phyloP scores from a whole-genome alignment of 1,284 basidiomycete genomes.

The Puccinia novopanici region DNA sequence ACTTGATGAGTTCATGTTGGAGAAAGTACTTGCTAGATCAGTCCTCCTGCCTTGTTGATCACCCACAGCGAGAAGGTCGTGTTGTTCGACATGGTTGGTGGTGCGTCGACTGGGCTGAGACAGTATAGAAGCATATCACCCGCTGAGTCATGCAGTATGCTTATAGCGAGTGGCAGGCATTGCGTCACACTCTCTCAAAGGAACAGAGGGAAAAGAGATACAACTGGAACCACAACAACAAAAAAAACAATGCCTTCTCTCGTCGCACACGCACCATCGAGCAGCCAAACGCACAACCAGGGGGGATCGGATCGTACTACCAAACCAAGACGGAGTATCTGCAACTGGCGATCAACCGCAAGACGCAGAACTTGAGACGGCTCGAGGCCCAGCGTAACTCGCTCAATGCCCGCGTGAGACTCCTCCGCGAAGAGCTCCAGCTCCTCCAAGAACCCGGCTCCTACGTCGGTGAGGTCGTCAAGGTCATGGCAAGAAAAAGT shows the following conservation, averaged over 20 bases:
- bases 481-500: conserved; percentile 99
- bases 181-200: not conserved
- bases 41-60: conserved; percentile 97
- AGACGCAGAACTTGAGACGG: conserved; percentile 40
- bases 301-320: conserved; percentile 38
- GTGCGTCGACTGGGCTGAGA: too few relatives aligned
- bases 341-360: conserved; percentile 34
- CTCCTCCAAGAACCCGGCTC: conserved; percentile 93
- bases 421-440: conserved; percentile 90
- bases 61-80: conserved; percentile 69
- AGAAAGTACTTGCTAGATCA: conserved; percentile 73
- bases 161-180: not conserved
- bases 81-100: too few relatives aligned
- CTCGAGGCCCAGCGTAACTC: conserved; percentile 46
- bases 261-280: conserved; percentile 18
- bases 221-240: not conserved
- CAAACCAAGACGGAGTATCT: conserved; percentile 45
- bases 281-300: conserved; percentile 6
- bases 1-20: not conserved
- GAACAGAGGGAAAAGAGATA: not conserved
- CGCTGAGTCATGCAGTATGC: not conserved
- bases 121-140: not conserved
- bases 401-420: conserved; percentile 64
- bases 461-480: conserved; percentile 96
- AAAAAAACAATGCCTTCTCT: conserved; percentile 30